phyloP scores from a whole-genome alignment of 257 asterid species.

The Solanum lycopersicoides region DNA sequence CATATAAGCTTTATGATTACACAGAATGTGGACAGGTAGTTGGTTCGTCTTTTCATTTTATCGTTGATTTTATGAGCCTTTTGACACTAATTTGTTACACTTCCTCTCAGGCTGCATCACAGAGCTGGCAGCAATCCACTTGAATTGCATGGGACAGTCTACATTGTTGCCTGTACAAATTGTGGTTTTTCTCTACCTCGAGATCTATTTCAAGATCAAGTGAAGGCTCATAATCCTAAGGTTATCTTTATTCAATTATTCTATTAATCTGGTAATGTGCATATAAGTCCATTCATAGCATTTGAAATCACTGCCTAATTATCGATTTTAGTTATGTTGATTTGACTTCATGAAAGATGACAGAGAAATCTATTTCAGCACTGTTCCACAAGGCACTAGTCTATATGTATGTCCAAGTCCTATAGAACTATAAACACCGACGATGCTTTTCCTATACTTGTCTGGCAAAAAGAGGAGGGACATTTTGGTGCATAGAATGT shows the following conservation, averaged over 20 bases:
- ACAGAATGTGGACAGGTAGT: constrained; percentile 95
- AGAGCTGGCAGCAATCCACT: constrained; percentile 95
- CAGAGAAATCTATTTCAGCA: background rate
- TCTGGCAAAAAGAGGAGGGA: background rate
- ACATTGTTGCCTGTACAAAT: constrained; percentile 64
- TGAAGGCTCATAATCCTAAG: constrained; percentile 81
- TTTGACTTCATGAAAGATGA: background rate
- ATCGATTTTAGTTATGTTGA: background rate
- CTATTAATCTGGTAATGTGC: background rate
- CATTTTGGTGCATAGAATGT: background rate
- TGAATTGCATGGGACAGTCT: constrained; percentile 94
- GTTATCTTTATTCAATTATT: constrained; percentile 26
- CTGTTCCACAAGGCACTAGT: background rate
- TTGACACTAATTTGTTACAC: background rate
- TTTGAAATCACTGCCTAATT: background rate
- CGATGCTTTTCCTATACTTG: background rate
- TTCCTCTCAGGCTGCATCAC: constrained; percentile 73
- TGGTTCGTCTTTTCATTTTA: constrained; percentile 1
- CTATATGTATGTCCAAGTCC: background rate
- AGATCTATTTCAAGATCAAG: constrained; percentile 73
- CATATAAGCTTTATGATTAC: constrained; percentile 64
- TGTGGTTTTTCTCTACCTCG: constrained; percentile 80
- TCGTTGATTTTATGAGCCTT: background rate
- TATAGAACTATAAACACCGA: background rate
- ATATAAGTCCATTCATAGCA: background rate